Percentiles rank a stretch among this genome's conserved stretches.
Evolutionary conservation across 352 stramenopile genomes (phyloP).

Genomic region (Pythium volutum): DNA sequence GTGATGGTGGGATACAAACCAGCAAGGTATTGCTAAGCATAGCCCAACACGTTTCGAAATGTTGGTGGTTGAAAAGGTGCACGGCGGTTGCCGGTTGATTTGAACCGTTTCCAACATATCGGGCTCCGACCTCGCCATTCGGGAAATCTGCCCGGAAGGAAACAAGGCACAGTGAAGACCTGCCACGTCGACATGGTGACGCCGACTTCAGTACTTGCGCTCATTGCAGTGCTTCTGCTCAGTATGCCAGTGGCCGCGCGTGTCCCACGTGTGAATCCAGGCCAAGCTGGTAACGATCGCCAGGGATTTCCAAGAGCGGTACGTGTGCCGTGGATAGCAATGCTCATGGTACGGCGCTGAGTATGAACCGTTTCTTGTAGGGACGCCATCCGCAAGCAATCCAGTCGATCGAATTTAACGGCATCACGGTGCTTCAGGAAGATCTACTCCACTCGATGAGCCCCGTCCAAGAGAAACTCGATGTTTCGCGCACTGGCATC

Average conservation of each 20-base stretch:
- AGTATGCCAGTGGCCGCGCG: not conserved
- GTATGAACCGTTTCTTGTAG: not conserved
- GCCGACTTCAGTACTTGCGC: not conserved
- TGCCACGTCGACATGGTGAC: slow-evolving; percentile 7
- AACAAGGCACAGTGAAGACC: not conserved
- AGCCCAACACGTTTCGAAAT: not conserved
- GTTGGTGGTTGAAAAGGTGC: not conserved
- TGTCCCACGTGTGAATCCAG: not conserved
- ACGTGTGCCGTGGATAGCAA: not conserved
- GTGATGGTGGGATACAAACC: slow-evolving; percentile 25
- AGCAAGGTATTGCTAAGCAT: slow-evolving; percentile 22
- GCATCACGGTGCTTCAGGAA: slow-evolving; percentile 21
- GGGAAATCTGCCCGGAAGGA: not conserved
- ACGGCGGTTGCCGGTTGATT: not conserved
- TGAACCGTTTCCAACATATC: not conserved
- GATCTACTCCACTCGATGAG: slow-evolving; percentile 23
- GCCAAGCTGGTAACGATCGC: not conserved
- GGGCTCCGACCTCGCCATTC: not conserved
- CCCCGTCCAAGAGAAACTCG: slow-evolving; percentile 21
- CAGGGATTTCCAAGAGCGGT: slow-evolving; percentile 12
- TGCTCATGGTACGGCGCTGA: not conserved
- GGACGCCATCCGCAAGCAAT: slow-evolving; percentile 15
- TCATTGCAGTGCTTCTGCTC: not conserved
- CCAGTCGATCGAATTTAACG: slow-evolving; percentile 27
- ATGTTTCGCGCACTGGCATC: slow-evolving; percentile 13